Base-by-base conservation (phyloP, 2,329 filamentous ascomycete species). In the Nothomitra cinnamomea region DNA sequence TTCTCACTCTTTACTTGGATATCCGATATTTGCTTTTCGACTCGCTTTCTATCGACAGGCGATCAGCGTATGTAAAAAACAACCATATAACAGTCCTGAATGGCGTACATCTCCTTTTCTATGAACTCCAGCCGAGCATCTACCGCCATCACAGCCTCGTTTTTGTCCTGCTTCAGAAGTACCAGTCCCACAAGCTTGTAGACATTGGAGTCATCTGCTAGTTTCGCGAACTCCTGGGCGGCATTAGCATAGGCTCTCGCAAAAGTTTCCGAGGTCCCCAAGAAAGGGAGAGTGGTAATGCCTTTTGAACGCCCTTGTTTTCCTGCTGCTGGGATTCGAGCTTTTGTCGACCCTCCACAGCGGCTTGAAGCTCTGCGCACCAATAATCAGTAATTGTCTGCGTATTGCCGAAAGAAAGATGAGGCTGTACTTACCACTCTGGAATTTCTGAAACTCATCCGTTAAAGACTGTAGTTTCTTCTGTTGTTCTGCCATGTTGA, bases 171-270 rank as follows among this genome's bases (percentile, higher is more conserved):
- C 74, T 96, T 95, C 63, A 98, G 69, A 38, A 98, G 72, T 5
- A 96, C 86, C 0, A 92, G 92, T 0, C 92, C 92, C 48, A 95
- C 81, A 42, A 95, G 79, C 70, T 96, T 98, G 78, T 94, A 98
- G 67, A 98, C 94, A 58, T 81, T 87, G 63, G 94, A 85, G 60
- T 83, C 84, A 38, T 89, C 83, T 61, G 82, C 78, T 56, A 96
- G 74, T 53, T 77, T 75, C 41, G 79, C 75, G 66, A 96, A 96
- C 68, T 96, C 90, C 82, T 92, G 58, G 22, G 40, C 15, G 32
- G 10, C 53, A 42, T 50, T 22, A 49, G 45, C 24, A 28, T 12
- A 35, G 35, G 24, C 53, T 15, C 21, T 22, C 35, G 4, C 22
- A 21, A 17, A 28, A 52, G 15, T 36, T 53, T 35, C 25, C n/a